Evolutionary conservation across 1,284 basidiomycete species (phyloP).

Genomic region (Hypsizygus ulmarius): DNA sequence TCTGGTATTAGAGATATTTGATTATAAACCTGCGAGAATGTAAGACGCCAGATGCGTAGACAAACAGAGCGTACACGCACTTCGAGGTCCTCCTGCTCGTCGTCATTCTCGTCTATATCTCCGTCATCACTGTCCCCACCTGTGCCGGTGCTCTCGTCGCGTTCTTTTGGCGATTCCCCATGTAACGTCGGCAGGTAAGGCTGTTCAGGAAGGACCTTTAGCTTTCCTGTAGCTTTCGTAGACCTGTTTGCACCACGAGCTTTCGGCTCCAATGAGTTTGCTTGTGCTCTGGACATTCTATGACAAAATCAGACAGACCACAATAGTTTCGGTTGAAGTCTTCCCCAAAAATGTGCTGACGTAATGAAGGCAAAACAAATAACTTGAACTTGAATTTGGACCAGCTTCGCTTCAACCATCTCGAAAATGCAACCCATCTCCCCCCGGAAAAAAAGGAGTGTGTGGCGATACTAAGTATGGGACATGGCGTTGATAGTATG

Average conservation of each 20-base stretch:
- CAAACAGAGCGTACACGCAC: slow-evolving; percentile 36
- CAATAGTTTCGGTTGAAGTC: neutral
- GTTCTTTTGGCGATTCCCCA: slow-evolving; percentile 29
- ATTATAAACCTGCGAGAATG: slow-evolving; percentile 67
- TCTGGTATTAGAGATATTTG: slow-evolving; percentile 92
- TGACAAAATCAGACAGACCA: neutral
- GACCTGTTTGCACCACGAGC: slow-evolving; percentile 73
- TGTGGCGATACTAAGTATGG: too few relatives aligned
- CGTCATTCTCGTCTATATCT: slow-evolving; percentile 74
- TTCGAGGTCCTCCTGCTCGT: slow-evolving; percentile 61
- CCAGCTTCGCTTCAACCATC: too few relatives aligned
- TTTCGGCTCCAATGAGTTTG: slow-evolving; percentile 38
- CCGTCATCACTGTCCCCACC: slow-evolving; percentile 71
- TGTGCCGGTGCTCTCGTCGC: slow-evolving; percentile 48
- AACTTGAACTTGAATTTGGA: too few relatives aligned
- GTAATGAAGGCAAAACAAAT: too few relatives aligned
- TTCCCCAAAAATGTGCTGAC: neutral
- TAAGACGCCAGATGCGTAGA: neutral
- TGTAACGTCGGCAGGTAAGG: slow-evolving; percentile 56
- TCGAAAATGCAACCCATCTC: too few relatives aligned
- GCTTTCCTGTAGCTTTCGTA: slow-evolving; percentile 85
- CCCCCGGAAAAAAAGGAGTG: too few relatives aligned
- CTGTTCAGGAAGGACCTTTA: slow-evolving; percentile 93
- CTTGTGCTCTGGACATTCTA: slow-evolving; percentile 17
- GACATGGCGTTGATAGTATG: too few relatives aligned